These are phyloP conservation scores for Phytopythium helicoides DNA, from an alignment of 352 stramenopile species.

Conservation along the genomic window DNA sequence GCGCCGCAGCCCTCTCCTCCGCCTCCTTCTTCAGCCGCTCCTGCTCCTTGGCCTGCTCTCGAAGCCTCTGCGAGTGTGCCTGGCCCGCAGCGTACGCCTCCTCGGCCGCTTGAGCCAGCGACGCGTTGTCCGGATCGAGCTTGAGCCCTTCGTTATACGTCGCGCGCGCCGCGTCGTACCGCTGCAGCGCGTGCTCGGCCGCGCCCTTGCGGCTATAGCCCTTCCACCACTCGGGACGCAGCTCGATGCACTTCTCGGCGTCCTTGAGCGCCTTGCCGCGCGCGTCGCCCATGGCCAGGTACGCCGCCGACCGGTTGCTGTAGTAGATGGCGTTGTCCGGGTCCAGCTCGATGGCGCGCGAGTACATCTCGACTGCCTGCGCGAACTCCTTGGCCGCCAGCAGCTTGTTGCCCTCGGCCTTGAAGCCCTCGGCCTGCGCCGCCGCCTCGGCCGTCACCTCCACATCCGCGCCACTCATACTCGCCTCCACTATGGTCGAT, in stretches of 20 bases:
- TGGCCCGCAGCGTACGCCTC: conserved; percentile 73
- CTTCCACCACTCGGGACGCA: conserved; percentile 85
- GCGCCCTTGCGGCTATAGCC: conserved; percentile 84
- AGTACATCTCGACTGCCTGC: conserved; percentile 83
- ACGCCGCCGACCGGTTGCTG: conserved; percentile 85
- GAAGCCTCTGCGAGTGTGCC: conserved; percentile 53
- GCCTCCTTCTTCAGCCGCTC: conserved; percentile 34
- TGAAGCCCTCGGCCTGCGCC: conserved; percentile 80
- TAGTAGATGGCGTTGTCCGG: conserved; percentile 85
- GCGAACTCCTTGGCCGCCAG: conserved; percentile 57
- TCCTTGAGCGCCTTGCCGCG: conserved; percentile 78
- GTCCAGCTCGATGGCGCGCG: conserved; percentile 75
- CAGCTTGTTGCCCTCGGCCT: conserved; percentile 75
- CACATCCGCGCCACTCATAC: conserved; percentile 4
- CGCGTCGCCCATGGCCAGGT: conserved; percentile 73
- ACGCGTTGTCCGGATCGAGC: conserved; percentile 71
- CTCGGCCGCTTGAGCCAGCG: conserved; percentile 58
- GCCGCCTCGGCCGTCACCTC: conserved; percentile 41
- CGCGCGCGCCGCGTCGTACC: conserved; percentile 65
- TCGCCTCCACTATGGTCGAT: neutral
- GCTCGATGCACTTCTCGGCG: conserved; percentile 73
- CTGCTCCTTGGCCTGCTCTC: conserved; percentile 49
- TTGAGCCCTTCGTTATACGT: conserved; percentile 71
- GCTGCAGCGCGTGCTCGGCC: conserved; percentile 69
- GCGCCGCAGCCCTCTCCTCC: conserved; percentile 24